These are phyloP conservation scores for Phytophthora sp. DNA, from an alignment of 352 stramenopile species.

Conservation along the genomic window DNA sequence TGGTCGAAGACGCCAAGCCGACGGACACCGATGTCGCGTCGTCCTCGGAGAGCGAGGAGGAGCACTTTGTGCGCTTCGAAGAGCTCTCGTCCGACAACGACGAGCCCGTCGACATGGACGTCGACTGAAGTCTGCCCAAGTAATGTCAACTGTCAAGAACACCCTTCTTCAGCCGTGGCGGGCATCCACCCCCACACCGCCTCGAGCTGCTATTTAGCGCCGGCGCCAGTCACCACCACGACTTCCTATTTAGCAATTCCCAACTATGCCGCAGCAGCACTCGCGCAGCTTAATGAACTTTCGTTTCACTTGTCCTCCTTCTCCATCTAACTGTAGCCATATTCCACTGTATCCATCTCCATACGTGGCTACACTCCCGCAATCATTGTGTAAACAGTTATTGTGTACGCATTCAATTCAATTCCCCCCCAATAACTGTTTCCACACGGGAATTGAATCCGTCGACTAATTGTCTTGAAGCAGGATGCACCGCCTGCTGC, in stretches of 20 bases:
- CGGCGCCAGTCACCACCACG: neutral
- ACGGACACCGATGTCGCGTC: slow-evolving; percentile 4
- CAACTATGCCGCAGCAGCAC: slow-evolving; percentile 3
- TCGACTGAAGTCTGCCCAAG: slow-evolving; percentile 51
- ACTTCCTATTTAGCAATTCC: slow-evolving; percentile 27
- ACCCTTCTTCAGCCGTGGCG: no score
- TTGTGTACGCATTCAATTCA: no score
- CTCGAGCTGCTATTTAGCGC: slow-evolving; percentile 14
- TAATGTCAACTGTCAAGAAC: no score
- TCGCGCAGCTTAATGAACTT: neutral
- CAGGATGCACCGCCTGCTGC: slow-evolving; percentile 36
- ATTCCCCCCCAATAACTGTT: no score
- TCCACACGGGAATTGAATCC: neutral
- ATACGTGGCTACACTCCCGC: neutral
- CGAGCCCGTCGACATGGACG: slow-evolving; percentile 80
- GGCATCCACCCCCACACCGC: no score
- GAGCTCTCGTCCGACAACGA: slow-evolving; percentile 70
- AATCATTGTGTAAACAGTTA: no score
- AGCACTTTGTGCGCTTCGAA: slow-evolving; percentile 69
- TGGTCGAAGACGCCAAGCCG: slow-evolving; percentile 54
- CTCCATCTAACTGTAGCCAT: no score
- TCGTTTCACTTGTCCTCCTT: no score
- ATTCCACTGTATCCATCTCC: neutral
- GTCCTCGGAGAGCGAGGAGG: slow-evolving; percentile 33
- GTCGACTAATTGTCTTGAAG: slow-evolving; percentile 11